A percentile compares a stretch with the other conserved stretches of the same genome.
Evolutionary conservation across 2,329 filamentous ascomycete species (phyloP).

Genomic region (Elsinoe ampelina): DNA sequence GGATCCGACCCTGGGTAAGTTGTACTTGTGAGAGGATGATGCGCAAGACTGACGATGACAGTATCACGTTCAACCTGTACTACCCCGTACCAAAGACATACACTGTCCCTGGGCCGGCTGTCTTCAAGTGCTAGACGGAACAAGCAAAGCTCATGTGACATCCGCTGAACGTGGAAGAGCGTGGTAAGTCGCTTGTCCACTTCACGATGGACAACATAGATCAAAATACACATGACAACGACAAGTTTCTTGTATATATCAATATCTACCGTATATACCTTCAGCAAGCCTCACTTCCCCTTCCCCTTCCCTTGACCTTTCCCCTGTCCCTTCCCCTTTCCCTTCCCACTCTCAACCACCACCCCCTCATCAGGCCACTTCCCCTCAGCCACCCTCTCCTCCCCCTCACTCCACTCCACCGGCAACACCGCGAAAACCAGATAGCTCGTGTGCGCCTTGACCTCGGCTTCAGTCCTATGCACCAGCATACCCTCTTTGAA

Average conservation of each 20-base stretch:
- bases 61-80: constrained; percentile 13
- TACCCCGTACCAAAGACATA: constrained; percentile 13
- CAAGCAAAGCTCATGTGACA: too few species aligned
- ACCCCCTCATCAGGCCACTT: constrained; percentile 44
- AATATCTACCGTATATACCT: too few species aligned
- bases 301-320: constrained; percentile 38
- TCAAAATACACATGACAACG: too few species aligned
- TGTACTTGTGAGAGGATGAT: too few species aligned
- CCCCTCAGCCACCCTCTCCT: constrained; percentile 58
- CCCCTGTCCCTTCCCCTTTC: constrained; percentile 39
- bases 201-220: too few species aligned
- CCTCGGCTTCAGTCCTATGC: constrained; percentile 73
- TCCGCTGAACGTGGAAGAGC: too few species aligned
- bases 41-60: too few species aligned
- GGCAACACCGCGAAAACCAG: constrained; percentile 86
- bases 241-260: too few species aligned
- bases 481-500: constrained; percentile 71
- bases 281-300: neutral
- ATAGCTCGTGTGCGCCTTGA: constrained; percentile 97
- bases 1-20: constrained; percentile 3
- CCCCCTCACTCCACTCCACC: constrained; percentile 72
- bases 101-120: constrained; percentile 19
- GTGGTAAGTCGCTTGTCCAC: too few species aligned
- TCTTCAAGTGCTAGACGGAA: constrained; percentile 13
- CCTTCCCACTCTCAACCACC: constrained; percentile 33